Conservation (phyloP, 106 monocot genomes). For the Dioscorea zingiberensis region DNA sequence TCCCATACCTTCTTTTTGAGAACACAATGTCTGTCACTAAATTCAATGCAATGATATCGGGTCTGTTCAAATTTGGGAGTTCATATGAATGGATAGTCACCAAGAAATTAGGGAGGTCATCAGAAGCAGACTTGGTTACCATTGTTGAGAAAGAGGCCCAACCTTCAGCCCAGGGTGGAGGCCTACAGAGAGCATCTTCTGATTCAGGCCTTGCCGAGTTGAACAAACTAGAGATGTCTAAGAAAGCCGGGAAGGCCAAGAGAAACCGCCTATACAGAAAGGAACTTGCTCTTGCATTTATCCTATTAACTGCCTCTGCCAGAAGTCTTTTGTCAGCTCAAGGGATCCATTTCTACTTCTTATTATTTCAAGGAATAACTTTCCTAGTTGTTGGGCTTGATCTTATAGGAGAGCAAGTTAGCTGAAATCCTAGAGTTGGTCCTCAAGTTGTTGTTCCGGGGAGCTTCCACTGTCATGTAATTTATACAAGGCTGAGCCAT, state of each 20-base stretch:
- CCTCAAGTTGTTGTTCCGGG: no score
- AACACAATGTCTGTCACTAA: conserved; percentile 85
- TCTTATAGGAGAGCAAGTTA: conserved; percentile 63
- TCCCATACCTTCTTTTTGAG: conserved; percentile 77
- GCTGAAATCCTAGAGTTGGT: conserved; percentile 7
- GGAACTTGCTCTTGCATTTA: conserved; percentile 41
- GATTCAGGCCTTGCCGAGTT: conserved; percentile 41
- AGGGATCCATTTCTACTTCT: conserved; percentile 70
- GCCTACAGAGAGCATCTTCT: conserved; percentile 33
- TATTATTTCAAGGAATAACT: conserved; percentile 59
- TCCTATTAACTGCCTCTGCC: conserved; percentile 49
- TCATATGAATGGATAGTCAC: conserved; percentile 81
- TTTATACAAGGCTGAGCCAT: no score
- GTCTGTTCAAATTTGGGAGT: conserved; percentile 67
- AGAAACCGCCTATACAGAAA: conserved; percentile 31
- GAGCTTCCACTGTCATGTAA: no score
- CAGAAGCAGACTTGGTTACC: conserved; percentile 47
- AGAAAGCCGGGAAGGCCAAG: conserved; percentile 26
- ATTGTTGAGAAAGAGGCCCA: conserved; percentile 39
- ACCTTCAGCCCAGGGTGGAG: conserved; percentile 11
- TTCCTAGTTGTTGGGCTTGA: conserved; percentile 62
- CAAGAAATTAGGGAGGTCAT: conserved; percentile 65
- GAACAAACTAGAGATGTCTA: conserved; percentile 24
- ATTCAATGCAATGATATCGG: conserved; percentile 76
- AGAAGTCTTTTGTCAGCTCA: conserved; percentile 59